Evolutionary conservation across 129 eudicot genomes (phyloP).

Genomic region (Escallonia herrerae): DNA sequence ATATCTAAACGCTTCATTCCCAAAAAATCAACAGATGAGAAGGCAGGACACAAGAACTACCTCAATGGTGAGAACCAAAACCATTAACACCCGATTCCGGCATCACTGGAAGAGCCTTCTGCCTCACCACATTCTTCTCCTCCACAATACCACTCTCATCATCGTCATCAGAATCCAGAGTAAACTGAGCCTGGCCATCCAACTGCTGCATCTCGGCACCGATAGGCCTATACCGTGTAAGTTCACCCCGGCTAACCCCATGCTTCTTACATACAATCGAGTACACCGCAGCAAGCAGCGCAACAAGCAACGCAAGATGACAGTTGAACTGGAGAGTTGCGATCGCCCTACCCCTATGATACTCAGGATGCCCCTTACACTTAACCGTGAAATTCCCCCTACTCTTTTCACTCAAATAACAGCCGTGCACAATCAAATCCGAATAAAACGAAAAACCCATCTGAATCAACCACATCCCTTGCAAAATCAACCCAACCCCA

Average conservation of each 20-base stretch:
- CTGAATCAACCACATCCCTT: constrained; percentile 91
- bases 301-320: constrained; percentile 72
- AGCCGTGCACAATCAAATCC: constrained; percentile 49
- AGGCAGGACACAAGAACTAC: constrained; percentile 7
- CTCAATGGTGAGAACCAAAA: constrained; percentile 53
- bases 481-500: constrained; percentile 75
- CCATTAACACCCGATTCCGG: constrained; percentile 49
- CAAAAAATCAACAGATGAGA: background rate
- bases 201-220: constrained; percentile 54
- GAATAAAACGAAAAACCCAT: constrained; percentile 89
- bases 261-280: constrained; percentile 45
- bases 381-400: constrained; percentile 77
- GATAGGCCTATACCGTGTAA: constrained; percentile 55
- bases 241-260: constrained; percentile 34
- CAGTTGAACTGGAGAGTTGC: constrained; percentile 76
- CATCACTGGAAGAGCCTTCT: constrained; percentile 25
- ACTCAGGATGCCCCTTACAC: constrained; percentile 84
- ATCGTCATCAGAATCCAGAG: constrained; percentile 81
- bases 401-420: constrained; percentile 55
- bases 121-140: constrained; percentile 27
- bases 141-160: constrained; percentile 33
- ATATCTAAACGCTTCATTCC: background rate
- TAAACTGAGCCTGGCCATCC: constrained; percentile 46
- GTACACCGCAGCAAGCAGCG: constrained; percentile 44
- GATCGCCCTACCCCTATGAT: constrained; percentile 77